Evolutionary conservation across 1,139 yeast species (phyloP).

Genomic region (Kurtzmaniella natalensis): DNA sequence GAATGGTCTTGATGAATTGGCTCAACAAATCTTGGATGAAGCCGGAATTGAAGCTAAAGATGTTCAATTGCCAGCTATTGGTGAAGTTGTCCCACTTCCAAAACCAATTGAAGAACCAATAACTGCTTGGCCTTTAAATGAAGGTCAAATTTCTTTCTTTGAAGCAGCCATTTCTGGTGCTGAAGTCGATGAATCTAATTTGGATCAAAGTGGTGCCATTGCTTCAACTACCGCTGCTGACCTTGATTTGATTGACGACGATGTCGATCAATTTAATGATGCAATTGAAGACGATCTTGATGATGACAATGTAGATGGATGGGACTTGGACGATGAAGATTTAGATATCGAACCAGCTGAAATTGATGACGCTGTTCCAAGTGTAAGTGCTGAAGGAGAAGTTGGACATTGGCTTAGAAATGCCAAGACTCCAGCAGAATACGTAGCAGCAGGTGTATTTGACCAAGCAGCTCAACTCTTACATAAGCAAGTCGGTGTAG

Average conservation of each 20-base stretch:
- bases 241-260: slow-evolving; percentile 22
- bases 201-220: slow-evolving; percentile 15
- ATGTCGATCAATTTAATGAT: slow-evolving; percentile 27
- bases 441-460: slow-evolving; percentile 94
- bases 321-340: slow-evolving; percentile 49
- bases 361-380: slow-evolving; percentile 26
- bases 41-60: slow-evolving; percentile 65
- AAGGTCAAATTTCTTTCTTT: slow-evolving; percentile 70
- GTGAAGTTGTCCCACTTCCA: slow-evolving; percentile 39
- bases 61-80: slow-evolving; percentile 60
- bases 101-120: slow-evolving; percentile 43
- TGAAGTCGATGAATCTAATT: slow-evolving; percentile 61
- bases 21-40: slow-evolving; percentile 64
- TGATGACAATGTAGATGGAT: slow-evolving; percentile 53
- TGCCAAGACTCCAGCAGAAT: slow-evolving; percentile 87
- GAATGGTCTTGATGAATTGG: slow-evolving; percentile 74
- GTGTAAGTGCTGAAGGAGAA: slow-evolving; percentile 47
- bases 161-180: slow-evolving; percentile 77
- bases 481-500: slow-evolving; percentile 83
- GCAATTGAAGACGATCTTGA: slow-evolving; percentile 60
- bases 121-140: slow-evolving; percentile 79
- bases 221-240: slow-evolving; percentile 15
- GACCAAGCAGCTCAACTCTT: slow-evolving; percentile 93
- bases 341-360: slow-evolving; percentile 31
- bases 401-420: slow-evolving; percentile 80